Conservation (phyloP, 2,329 filamentous ascomycete species). For the Decorospora gaudefroyi region DNA sequence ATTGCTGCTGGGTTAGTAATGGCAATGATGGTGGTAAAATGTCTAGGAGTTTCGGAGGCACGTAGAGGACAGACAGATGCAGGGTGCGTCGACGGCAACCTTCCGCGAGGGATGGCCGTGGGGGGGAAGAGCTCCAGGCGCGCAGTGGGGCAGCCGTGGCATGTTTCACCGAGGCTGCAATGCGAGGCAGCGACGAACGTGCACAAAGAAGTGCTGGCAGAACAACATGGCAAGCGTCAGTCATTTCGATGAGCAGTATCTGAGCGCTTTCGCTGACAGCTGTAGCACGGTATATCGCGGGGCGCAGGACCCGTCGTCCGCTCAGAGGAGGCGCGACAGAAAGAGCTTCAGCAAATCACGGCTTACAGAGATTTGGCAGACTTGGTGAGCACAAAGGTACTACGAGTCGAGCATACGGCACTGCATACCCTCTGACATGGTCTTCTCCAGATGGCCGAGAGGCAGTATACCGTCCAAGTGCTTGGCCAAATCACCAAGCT, state of each 20-base stretch:
- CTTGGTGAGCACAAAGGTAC: slow-evolving; percentile 68
- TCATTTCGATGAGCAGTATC: slow-evolving; percentile 4
- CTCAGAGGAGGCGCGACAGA: slow-evolving; percentile 70
- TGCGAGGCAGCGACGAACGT: slow-evolving; percentile 18
- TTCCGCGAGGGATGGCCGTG: slow-evolving; percentile 24
- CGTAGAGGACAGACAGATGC: slow-evolving; percentile 14
- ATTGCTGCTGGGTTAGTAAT: slow-evolving; percentile 45
- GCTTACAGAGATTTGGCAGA: slow-evolving; percentile 74
- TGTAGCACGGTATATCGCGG: slow-evolving; percentile 82
- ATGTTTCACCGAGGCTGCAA: slow-evolving; percentile 30
- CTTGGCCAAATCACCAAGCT: slow-evolving; percentile 73
- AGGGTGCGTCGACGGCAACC: slow-evolving; percentile 18
- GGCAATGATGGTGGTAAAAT: slow-evolving; percentile 27
- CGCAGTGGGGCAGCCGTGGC: slow-evolving; percentile 40
- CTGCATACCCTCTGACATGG: no score
- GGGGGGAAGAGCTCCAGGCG: slow-evolving; percentile 30
- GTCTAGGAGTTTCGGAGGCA: slow-evolving; percentile 26
- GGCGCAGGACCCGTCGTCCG: slow-evolving; percentile 56
- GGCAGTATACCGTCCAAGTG: slow-evolving; percentile 59
- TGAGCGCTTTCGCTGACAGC: slow-evolving; percentile 18
- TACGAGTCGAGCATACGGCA: no score
- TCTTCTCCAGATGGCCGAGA: slow-evolving; percentile 49
- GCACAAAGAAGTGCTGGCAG: slow-evolving; percentile 8
- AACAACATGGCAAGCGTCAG: slow-evolving; percentile 50
- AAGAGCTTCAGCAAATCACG: slow-evolving; percentile 75